Percentiles rank a stretch among this genome's conserved stretches.
These are phyloP conservation scores for Leishmania arabica DNA, from an alignment of 208 protist genomes.

Conservation along the genomic window DNA sequence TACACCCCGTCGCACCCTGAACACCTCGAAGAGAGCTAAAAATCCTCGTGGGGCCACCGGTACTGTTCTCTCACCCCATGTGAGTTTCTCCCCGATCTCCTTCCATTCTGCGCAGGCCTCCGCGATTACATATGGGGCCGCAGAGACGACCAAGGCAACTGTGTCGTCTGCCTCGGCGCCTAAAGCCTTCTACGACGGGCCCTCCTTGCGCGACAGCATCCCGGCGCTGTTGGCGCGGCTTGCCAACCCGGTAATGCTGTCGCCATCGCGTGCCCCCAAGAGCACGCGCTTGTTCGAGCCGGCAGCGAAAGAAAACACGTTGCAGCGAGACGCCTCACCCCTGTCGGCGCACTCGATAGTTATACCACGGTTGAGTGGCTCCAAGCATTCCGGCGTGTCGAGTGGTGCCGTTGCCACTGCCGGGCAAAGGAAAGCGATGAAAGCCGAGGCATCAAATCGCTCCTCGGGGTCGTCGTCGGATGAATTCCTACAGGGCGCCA, in stretches of 20 bases:
- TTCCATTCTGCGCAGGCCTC: slow-evolving; percentile 20
- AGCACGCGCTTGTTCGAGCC: not conserved
- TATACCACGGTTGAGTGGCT: not conserved
- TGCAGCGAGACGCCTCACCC: not conserved
- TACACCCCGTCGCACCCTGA: not conserved
- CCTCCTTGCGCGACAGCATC: slow-evolving; percentile 32
- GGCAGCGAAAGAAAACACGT: not conserved
- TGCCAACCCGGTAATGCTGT: not conserved
- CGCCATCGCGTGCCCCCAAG: not conserved
- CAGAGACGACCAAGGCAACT: not conserved
- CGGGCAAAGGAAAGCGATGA: not conserved
- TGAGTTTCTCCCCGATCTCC: slow-evolving; percentile 23
- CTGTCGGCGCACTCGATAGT: not conserved
- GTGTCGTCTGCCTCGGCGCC: not conserved
- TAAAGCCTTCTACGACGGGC: slow-evolving; percentile 26
- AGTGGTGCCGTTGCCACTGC: not conserved
- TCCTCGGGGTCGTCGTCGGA: not conserved
- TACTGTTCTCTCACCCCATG: not conserved
- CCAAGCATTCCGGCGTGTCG: not conserved
- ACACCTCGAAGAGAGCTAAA: not conserved
- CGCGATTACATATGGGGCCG: not conserved
- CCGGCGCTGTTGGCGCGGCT: slow-evolving; percentile 24
- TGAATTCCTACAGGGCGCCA: not conserved
- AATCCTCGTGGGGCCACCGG: not conserved
- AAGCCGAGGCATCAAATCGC: not conserved